phyloP scores from a whole-genome alignment of 1,284 basidiomycete genomes.

The Ustilago esculenta region DNA sequence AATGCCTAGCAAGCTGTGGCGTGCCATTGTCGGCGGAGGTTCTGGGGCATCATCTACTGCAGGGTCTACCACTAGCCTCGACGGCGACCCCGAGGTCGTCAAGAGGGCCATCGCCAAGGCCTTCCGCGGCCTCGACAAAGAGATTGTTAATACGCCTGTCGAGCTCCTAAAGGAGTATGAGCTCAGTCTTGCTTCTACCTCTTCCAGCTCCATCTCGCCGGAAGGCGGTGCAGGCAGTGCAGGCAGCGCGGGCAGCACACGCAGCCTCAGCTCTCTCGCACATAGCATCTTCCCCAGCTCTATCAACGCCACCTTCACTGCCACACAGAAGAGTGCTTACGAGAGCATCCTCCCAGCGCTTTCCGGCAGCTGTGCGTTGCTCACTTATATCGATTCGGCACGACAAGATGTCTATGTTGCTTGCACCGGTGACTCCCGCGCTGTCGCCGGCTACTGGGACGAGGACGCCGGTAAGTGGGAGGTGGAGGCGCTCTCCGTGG shows the following conservation, averaged over 20 bases:
- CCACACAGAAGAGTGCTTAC: constrained; percentile 61
- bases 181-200: constrained; percentile 68
- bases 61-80: constrained; percentile 63
- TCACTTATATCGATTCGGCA: constrained; percentile 64
- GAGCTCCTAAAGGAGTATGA: constrained; percentile 73
- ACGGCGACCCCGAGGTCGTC: constrained; percentile 75
- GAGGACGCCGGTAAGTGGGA: constrained; percentile 74
- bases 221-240: constrained; percentile 36
- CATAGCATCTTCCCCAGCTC: constrained; percentile 63
- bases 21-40: constrained; percentile 57
- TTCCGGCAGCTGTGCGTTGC: constrained; percentile 61
- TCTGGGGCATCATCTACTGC: constrained; percentile 14
- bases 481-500: constrained; percentile 89
- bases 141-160: constrained; percentile 79
- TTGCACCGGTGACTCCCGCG: constrained; percentile 90
- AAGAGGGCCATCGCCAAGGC: constrained; percentile 79
- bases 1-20: constrained; percentile 57
- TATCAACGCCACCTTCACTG: constrained; percentile 49
- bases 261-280: constrained; percentile 59
- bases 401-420: constrained; percentile 71
- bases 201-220: constrained; percentile 44
- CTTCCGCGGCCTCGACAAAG: constrained; percentile 80
- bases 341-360: constrained; percentile 64
- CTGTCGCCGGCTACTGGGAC: constrained; percentile 89
- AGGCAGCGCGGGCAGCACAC: constrained; percentile 37